These are phyloP conservation scores for Viola odorata DNA, from an alignment of 345 rosid genomes.

Conservation along the genomic window DNA sequence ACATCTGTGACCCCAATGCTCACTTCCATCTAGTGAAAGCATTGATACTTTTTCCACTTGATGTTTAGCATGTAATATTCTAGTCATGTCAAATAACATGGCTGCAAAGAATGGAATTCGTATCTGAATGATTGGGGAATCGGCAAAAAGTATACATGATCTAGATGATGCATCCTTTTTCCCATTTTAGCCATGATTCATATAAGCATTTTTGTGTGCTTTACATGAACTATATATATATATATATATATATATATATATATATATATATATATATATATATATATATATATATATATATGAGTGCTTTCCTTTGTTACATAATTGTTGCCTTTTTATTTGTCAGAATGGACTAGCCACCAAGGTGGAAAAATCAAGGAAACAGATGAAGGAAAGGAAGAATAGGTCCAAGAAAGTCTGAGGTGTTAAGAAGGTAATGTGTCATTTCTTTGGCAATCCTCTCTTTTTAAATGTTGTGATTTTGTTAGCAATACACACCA, in stretches of 20 bases:
- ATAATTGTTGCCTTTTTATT: neutral
- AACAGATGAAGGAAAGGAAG: slow-evolving; percentile 33
- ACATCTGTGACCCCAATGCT: no score
- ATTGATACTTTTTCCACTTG: neutral
- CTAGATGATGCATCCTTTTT: neutral
- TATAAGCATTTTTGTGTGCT: neutral
- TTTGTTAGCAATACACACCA: neutral
- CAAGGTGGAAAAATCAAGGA: slow-evolving; percentile 29
- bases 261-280: no score
- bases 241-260: no score
- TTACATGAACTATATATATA: no score
- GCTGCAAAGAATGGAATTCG: no score
- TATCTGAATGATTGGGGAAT: no score
- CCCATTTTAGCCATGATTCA: neutral
- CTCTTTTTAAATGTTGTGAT: neutral
- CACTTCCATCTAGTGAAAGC: no score
- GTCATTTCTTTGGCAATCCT: neutral
- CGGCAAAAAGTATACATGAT: neutral
- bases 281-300: no score
- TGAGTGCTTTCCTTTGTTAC: neutral
- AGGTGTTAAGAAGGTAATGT: slow-evolving; percentile 24
- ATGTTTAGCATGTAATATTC: no score
- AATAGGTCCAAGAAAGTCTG: slow-evolving; percentile 26
- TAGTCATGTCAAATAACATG: no score
- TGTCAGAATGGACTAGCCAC: slow-evolving; percentile 31